Evolutionary conservation across 768 basidiomycete genomes (phyloP), one percentile per base, ranked within the genome.

Genomic region (Tylopilus intermedius): DNA sequence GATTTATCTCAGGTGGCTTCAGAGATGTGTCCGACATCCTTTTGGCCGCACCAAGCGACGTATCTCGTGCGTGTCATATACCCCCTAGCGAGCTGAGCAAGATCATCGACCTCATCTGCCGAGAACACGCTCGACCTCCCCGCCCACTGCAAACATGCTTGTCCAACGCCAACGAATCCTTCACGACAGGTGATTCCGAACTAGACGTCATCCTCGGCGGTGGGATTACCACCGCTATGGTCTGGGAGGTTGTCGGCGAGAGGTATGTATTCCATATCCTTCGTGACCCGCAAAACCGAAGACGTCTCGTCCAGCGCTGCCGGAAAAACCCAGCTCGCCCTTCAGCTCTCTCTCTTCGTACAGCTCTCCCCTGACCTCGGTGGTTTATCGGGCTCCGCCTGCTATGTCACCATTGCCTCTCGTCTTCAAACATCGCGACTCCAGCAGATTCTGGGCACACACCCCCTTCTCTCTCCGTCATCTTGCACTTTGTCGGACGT

Each of bases 301-400:
- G 33, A 29, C 15, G 10, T 32, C 49, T 44, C 38, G 30, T 38
- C 14, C 65, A 99, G 96, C 65, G 86, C 93, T 22, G 84, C 95
- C 26, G 96, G 96, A 37, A 99, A 99, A 72, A 93, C 93, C 1
- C 94, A 98, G 61, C 70, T 98, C 5, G 89, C 88, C 4, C 75
- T 99, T 13, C 93, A 94, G 58, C 77, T 92, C 18, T 82, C 90
- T 4, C 72, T 95, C 29, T 74, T 80, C 21, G 86, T 89, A 1
- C 94, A 97, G 65, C 75, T 90, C 0, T 82, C 88, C 22, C 61
- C 21, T 43, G 63, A 67, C 41, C 69, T 74, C 5, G 82, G 82
- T 8, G 89, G 85, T 21, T 67, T 86, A 27, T 72, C 64, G 9
- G 90, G 87, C 32, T 81, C 86, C 1, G 72, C 84, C 2, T 90